These are phyloP conservation scores for Samsoniella hepiali DNA, from an alignment of 2,329 filamentous ascomycete genomes.

Conservation along the genomic window DNA sequence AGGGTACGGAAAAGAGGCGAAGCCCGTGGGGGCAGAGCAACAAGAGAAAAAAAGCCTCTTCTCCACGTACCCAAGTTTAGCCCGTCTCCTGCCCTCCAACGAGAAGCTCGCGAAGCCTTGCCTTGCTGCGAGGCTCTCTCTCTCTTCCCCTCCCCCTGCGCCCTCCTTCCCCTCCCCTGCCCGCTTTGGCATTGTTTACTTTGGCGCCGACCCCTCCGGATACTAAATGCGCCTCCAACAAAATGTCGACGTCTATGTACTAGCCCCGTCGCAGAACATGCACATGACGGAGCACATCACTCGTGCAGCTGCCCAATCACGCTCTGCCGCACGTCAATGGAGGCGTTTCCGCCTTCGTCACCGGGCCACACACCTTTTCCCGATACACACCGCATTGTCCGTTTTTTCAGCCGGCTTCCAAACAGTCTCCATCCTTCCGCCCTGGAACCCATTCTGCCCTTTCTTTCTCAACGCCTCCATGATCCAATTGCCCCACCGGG, in stretches of 20 bases:
- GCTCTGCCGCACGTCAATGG: not conserved
- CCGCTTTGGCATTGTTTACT: slow-evolving; percentile 16
- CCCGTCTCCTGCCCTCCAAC: slow-evolving; percentile 4
- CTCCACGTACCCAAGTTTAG: slow-evolving; percentile 17
- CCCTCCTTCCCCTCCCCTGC: not conserved
- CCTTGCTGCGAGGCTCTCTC: not conserved
- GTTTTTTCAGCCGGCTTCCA: slow-evolving; percentile 6
- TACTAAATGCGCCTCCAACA: not conserved
- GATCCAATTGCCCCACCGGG: slow-evolving; percentile 14
- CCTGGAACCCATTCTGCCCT: slow-evolving; percentile 11
- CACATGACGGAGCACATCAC: slow-evolving; percentile 16
- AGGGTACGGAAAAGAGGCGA: slow-evolving; percentile 8
- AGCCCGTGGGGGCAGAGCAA: slow-evolving; percentile 15
- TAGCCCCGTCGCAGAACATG: slow-evolving; percentile 8
- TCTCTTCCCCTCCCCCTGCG: not conserved
- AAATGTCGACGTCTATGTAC: not conserved
- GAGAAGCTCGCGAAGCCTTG: slow-evolving; percentile 14
- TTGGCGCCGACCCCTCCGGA: slow-evolving; percentile 18
- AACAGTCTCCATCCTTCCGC: slow-evolving; percentile 6
- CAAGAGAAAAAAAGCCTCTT: slow-evolving; percentile 7
- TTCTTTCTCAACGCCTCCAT: not conserved
- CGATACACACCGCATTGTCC: slow-evolving; percentile 10
- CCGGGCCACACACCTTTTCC: not conserved
- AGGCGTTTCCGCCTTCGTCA: slow-evolving; percentile 5
- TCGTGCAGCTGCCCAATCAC: slow-evolving; percentile 11